Evolutionary conservation across 1,284 basidiomycete genomes (phyloP).

Genomic region (Puccinia hordei): DNA sequence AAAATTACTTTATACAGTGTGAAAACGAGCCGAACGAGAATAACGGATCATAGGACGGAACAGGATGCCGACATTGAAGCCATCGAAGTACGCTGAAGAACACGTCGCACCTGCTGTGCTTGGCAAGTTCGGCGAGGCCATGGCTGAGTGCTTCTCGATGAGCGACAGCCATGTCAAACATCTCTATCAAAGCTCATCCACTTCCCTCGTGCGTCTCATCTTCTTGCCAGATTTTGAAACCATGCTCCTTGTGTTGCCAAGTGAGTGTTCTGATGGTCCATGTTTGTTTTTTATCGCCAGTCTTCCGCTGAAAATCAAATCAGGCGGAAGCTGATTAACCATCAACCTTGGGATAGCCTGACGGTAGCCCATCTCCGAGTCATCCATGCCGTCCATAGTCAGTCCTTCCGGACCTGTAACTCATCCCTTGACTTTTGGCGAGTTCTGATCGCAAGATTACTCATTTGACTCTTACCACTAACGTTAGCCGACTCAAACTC

Average conservation of each 20-base stretch:
- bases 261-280: too few species aligned
- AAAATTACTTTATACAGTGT: too few species aligned
- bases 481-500: neutral
- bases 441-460: neutral
- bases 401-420: neutral
- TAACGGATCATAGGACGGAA: too few species aligned
- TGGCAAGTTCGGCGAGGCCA: constrained; percentile 27
- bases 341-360: constrained; percentile 36
- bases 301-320: constrained; percentile 37
- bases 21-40: neutral
- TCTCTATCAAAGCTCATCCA: constrained; percentile 29
- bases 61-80: constrained; percentile 45
- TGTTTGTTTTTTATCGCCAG: neutral
- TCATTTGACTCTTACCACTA: neutral
- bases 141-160: constrained; percentile 42
- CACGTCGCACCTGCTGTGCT: constrained; percentile 16
- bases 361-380: constrained; percentile 42
- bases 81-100: constrained; percentile 46
- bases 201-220: constrained; percentile 12
- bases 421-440: neutral
- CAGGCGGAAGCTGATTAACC: constrained; percentile 22
- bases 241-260: neutral
- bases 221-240: neutral
- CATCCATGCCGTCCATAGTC: constrained; percentile 14
- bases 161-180: constrained; percentile 29